Evolutionary conservation across 371 early-diverging fungal genomes (phyloP).

Genomic region (Sporodiniella umbellata): DNA sequence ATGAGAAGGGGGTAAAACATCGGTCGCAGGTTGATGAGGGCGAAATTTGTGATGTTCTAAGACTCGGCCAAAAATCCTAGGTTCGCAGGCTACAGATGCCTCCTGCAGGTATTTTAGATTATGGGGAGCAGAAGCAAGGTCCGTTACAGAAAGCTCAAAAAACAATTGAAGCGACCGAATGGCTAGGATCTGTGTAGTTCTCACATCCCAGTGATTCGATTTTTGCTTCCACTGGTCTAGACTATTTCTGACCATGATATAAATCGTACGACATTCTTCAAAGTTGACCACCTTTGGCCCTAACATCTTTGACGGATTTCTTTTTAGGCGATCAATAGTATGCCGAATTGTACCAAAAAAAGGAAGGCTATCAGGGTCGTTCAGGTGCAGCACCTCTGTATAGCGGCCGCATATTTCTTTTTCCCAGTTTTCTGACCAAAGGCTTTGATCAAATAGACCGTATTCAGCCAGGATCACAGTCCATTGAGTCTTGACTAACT

Average conservation of each 20-base stretch:
- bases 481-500: constrained; percentile 56
- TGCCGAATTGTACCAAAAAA: constrained; percentile 46
- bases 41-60: constrained; percentile 17
- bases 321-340: constrained; percentile 32
- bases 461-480: constrained; percentile 48
- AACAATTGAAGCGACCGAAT: constrained; percentile 37
- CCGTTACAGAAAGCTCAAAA: constrained; percentile 39
- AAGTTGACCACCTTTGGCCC: constrained; percentile 31
- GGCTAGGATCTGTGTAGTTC: constrained; percentile 1
- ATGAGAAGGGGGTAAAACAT: constrained; percentile 30
- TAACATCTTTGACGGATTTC: constrained; percentile 14
- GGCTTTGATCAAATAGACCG: constrained; percentile 42
- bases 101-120: constrained; percentile 46
- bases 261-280: constrained; percentile 38
- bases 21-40: background rate
- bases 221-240: constrained; percentile 23
- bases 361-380: constrained; percentile 13
- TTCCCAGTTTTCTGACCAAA: constrained; percentile 33
- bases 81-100: constrained; percentile 60
- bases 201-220: background rate
- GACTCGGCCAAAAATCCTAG: constrained; percentile 52
- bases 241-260: constrained; percentile 25
- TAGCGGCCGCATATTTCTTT: constrained; percentile 7
- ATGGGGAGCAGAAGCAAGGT: constrained; percentile 38
- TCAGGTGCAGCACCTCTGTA: constrained; percentile 3